Evolutionary conservation across 495 filamentous ascomycete genomes (phyloP).

Genomic region (Aspergillus wentii): DNA sequence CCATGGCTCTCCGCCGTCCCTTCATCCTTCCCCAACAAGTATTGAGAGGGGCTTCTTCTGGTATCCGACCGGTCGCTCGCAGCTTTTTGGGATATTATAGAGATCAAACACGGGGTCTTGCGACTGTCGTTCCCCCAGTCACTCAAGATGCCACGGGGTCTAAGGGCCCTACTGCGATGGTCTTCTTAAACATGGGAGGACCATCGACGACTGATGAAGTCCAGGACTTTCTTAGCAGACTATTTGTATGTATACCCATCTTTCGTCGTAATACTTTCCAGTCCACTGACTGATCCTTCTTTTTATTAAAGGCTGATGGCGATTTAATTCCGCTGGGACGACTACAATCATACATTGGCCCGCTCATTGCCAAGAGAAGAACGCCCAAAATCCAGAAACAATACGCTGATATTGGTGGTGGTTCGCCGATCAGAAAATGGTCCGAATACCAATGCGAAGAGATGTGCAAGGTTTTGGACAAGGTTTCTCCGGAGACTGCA

Average conservation of each 20-base stretch:
- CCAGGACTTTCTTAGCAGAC: slow-evolving; percentile 80
- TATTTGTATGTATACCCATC: slow-evolving; percentile 75
- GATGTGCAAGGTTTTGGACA: slow-evolving; percentile 95
- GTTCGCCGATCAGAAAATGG: slow-evolving; percentile 96
- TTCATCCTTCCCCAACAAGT: slow-evolving; percentile 28
- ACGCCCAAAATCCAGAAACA: slow-evolving; percentile 96
- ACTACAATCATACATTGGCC: slow-evolving; percentile 85
- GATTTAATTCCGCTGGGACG: slow-evolving; percentile 96
- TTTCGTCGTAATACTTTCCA: too few relatives aligned
- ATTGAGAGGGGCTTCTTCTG: slow-evolving; percentile 16
- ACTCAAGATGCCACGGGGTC: slow-evolving; percentile 61
- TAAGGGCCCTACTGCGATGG: slow-evolving; percentile 84
- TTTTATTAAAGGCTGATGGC: slow-evolving; percentile 63
- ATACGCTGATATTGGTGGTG: slow-evolving; percentile 92
- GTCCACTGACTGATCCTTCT: background rate
- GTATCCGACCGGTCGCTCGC: slow-evolving; percentile 17
- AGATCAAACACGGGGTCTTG: slow-evolving; percentile 38
- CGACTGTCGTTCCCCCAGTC: slow-evolving; percentile 68
- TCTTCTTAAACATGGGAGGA: slow-evolving; percentile 99
- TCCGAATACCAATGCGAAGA: slow-evolving; percentile 87
- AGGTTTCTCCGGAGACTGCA: slow-evolving; percentile 83
- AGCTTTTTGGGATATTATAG: slow-evolving; percentile 19
- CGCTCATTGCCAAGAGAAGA: slow-evolving; percentile 76
- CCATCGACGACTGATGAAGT: slow-evolving; percentile 87
- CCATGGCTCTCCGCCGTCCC: slow-evolving; percentile 35